Evolutionary conservation across 2,329 filamentous ascomycete genomes (phyloP).

Genomic region (Microsporum audouinii): DNA sequence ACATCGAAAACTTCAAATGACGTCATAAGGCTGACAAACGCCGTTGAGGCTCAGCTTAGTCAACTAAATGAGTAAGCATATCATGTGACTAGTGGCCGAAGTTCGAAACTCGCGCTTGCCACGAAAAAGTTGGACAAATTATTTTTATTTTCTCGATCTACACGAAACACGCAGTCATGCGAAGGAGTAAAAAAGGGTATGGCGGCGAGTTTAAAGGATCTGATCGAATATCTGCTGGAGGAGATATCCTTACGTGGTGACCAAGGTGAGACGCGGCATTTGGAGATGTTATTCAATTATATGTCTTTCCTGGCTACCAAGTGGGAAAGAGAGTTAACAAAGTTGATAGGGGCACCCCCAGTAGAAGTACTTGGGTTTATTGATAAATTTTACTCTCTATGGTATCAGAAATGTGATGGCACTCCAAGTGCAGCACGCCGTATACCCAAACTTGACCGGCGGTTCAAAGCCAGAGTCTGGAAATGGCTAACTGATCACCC

Average conservation of each 20-base stretch:
- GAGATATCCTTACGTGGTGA: slow-evolving; percentile 49
- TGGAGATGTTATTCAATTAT: neutral
- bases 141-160: neutral
- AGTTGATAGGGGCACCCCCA: slow-evolving; percentile 25
- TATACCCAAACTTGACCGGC: slow-evolving; percentile 33
- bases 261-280: slow-evolving; percentile 40
- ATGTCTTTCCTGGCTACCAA: neutral
- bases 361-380: slow-evolving; percentile 27
- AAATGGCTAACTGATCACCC: slow-evolving; percentile 45
- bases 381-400: slow-evolving; percentile 26
- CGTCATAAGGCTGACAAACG: neutral
- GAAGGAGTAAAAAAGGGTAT: slow-evolving; percentile 21
- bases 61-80: neutral
- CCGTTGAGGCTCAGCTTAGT: neutral
- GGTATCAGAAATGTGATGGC: slow-evolving; percentile 3
- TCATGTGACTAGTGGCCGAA: neutral
- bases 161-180: neutral
- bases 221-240: slow-evolving; percentile 48
- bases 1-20: neutral
- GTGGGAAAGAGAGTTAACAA: neutral
- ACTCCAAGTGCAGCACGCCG: slow-evolving; percentile 1
- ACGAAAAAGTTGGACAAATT: neutral
- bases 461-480: slow-evolving; percentile 46
- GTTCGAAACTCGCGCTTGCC: slow-evolving; percentile 9
- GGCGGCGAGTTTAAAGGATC: slow-evolving; percentile 43